Conservation (phyloP, 257 asterid species). For the Osmanthus fragrans region DNA sequence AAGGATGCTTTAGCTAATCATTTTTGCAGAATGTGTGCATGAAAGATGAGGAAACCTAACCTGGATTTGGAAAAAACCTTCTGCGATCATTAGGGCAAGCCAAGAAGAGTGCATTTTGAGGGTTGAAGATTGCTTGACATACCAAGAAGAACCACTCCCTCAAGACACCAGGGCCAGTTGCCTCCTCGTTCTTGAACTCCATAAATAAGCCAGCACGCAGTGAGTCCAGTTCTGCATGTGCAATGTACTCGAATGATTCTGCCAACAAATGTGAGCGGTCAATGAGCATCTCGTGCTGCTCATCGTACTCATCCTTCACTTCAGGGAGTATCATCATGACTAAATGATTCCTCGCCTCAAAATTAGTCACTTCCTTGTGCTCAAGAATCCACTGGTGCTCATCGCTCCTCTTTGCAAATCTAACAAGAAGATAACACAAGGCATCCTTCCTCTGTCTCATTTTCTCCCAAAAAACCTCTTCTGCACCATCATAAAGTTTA, state of each 20-base stretch:
- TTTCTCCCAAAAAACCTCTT: constrained; percentile 60
- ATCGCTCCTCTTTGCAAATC: constrained; percentile 66
- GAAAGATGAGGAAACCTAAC: constrained; percentile 33
- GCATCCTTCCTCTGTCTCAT: constrained; percentile 62
- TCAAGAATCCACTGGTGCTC: constrained; percentile 80
- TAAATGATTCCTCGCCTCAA: constrained; percentile 84
- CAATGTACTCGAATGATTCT: constrained; percentile 82
- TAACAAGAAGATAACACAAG: constrained; percentile 61
- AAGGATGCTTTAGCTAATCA: background rate
- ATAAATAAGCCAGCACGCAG: constrained; percentile 84
- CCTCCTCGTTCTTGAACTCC: constrained; percentile 98
- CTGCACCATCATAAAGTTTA: constrained; percentile 53
- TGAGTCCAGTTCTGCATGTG: constrained; percentile 59
- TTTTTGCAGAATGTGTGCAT: background rate
- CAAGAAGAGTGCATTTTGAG: constrained; percentile 85
- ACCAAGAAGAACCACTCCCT: constrained; percentile 97
- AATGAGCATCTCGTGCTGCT: constrained; percentile 92
- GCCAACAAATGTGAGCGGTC: constrained; percentile 82
- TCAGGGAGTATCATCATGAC: constrained; percentile 86
- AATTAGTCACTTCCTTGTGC: constrained; percentile 74
- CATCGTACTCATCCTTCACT: constrained; percentile 84
- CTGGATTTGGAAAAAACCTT: constrained; percentile 98
- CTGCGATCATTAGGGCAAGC: constrained; percentile 91
- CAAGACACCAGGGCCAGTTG: constrained; percentile 97
- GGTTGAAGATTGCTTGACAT: constrained; percentile 85